Percentiles rank a stretch among this genome's conserved stretches.
Evolutionary conservation across 768 basidiomycete genomes (phyloP).

Genomic region (Boletus sp.): DNA sequence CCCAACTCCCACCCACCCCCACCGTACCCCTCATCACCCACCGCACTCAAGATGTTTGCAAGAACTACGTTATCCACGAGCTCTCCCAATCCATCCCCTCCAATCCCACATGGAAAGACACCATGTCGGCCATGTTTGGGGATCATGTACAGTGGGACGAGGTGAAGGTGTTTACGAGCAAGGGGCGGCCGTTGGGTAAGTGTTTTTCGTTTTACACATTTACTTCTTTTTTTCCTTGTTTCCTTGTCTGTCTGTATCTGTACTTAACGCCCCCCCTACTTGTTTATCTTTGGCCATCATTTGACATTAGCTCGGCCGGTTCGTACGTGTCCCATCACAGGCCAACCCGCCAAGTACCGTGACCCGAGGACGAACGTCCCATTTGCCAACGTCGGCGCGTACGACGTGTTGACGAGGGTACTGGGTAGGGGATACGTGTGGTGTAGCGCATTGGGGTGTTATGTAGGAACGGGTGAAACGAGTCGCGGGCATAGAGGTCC

Average conservation of each 20-base stretch:
- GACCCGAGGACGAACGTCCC: slow-evolving; percentile 81
- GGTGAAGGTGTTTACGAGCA: slow-evolving; percentile 59
- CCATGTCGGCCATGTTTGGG: slow-evolving; percentile 83
- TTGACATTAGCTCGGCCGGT: slow-evolving; percentile 8
- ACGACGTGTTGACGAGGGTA: slow-evolving; percentile 55
- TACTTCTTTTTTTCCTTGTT: background rate
- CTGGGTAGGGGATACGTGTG: slow-evolving; percentile 71
- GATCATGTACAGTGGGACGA: slow-evolving; percentile 80
- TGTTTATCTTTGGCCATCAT: background rate
- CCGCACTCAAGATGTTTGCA: slow-evolving; percentile 50
- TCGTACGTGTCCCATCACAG: slow-evolving; percentile 74
- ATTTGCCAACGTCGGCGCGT: slow-evolving; percentile 69
- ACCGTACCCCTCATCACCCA: slow-evolving; percentile 20
- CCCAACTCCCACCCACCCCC: slow-evolving; percentile 4
- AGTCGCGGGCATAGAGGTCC: background rate
- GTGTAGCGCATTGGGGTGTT: slow-evolving; percentile 44
- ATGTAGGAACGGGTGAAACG: slow-evolving; percentile 24
- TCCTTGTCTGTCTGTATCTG: background rate
- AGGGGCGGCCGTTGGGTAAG: slow-evolving; percentile 63
- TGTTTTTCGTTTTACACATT: background rate
- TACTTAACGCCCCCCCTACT: background rate
- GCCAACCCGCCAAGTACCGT: slow-evolving; percentile 68
- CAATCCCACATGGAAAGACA: slow-evolving; percentile 62
- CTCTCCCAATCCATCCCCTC: slow-evolving; percentile 41
- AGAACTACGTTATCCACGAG: slow-evolving; percentile 74